These are phyloP conservation scores for Diddensiella caesifluorescens DNA, from an alignment of 805 yeast genomes.

Conservation along the genomic window DNA sequence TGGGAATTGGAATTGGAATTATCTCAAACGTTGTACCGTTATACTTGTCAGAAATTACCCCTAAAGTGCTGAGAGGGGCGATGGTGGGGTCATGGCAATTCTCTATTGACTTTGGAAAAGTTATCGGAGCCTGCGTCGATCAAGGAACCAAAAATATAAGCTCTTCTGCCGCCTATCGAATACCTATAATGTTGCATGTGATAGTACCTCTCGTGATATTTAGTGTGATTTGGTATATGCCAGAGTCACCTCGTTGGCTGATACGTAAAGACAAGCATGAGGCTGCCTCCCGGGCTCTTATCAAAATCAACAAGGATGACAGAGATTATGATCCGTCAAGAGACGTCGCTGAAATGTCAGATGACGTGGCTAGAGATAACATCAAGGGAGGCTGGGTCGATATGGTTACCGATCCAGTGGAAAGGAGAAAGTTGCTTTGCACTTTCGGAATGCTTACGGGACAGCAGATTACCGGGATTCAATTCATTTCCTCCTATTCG, in stretches of 20 bases:
- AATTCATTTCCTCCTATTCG: conserved; percentile 11
- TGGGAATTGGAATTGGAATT: conserved; percentile 9
- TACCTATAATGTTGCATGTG: conserved; percentile 10
- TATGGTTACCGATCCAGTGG: conserved; percentile 9
- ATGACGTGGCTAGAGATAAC: conserved; percentile 1
- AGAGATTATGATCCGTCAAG: conserved; percentile 4
- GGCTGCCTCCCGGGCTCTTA: conserved; percentile 24
- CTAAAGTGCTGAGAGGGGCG: conserved; percentile 7
- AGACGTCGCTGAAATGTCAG: conserved; percentile 4
- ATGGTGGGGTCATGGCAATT: conserved; percentile 8
- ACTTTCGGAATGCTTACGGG: conserved; percentile 10
- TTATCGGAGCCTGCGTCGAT: conserved; percentile 6
- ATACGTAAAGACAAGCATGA: conserved; percentile 58
- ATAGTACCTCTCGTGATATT: conserved; percentile 8
- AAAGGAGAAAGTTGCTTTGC: conserved; percentile 11
- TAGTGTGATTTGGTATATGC: conserved; percentile 41
- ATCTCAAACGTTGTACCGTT: conserved; percentile 4
- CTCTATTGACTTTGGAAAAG: conserved; percentile 3
- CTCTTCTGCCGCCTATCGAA: conserved; percentile 5
- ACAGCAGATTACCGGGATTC: conserved; percentile 13
- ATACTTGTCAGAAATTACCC: conserved; percentile 8
- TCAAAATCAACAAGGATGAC: conserved; percentile 7
- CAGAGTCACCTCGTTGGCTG: conserved; percentile 82
- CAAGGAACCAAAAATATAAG: conserved; percentile 1
- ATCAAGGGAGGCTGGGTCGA: conserved; percentile 10